phyloP scores from a whole-genome alignment of 805 yeast genomes.

The Debaryomyces maramus region DNA sequence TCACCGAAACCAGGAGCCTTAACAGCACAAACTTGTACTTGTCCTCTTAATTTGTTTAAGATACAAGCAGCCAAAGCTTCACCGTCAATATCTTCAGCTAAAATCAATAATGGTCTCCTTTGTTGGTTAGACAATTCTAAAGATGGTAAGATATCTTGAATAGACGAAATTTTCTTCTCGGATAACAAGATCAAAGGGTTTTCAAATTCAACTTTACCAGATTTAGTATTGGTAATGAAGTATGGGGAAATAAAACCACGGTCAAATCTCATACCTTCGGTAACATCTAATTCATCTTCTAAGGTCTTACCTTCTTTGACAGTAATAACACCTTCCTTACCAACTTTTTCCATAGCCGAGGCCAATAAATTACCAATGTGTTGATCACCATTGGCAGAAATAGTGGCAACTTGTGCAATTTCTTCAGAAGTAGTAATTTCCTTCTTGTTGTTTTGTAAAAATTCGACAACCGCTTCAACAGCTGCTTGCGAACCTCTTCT shows the following conservation, averaged over 20 bases:
- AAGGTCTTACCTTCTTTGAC: constrained; percentile 96
- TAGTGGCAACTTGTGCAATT: constrained; percentile 97
- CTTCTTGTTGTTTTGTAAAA: constrained; percentile 80
- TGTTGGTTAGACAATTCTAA: constrained; percentile 89
- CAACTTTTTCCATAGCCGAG: constrained; percentile 97
- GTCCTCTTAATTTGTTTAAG: constrained; percentile 95
- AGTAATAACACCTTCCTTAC: constrained; percentile 98
- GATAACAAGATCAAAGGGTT: constrained; percentile 82
- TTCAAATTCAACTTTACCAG: constrained; percentile 92
- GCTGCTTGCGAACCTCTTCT: constrained; percentile 98
- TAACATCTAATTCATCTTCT: constrained; percentile 94
- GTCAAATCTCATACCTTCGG: constrained; percentile 97
- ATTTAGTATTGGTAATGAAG: constrained; percentile 91
- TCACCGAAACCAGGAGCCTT: constrained; percentile 99
- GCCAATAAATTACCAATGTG: constrained; percentile 92
- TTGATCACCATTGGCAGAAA: constrained; percentile 93
- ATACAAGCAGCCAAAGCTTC: constrained; percentile 98
- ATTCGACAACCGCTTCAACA: constrained; percentile 87
- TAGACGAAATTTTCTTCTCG: constrained; percentile 89
- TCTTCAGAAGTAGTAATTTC: constrained; percentile 93
- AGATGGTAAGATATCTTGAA: constrained; percentile 90
- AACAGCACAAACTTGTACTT: constrained; percentile 95
- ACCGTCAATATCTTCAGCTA: constrained; percentile 96
- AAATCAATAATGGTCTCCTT: constrained; percentile 88
- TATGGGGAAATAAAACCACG: constrained; percentile 97